Evolutionary conservation across 768 basidiomycete species (phyloP).

Genomic region (Suillus subaureus): DNA sequence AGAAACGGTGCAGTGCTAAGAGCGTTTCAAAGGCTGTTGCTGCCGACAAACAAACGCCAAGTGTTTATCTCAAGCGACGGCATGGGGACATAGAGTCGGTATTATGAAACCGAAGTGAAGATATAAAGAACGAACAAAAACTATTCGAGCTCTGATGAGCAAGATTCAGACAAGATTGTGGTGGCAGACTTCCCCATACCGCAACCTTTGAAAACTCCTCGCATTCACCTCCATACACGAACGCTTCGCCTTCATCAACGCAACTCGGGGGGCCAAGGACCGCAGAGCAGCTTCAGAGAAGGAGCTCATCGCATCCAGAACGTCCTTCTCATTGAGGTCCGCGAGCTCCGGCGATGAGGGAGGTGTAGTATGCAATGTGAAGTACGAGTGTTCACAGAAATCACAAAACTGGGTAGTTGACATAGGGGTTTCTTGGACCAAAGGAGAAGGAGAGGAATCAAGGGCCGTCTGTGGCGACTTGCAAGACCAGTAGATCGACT

Average conservation of each 20-base stretch:
- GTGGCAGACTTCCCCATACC: neutral
- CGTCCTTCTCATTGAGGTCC: constrained; percentile 11
- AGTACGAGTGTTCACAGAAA: constrained; percentile 33
- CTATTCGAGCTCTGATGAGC: neutral
- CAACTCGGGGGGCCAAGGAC: neutral
- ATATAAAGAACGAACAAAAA: neutral
- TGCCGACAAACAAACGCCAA: neutral
- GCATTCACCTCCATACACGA: neutral
- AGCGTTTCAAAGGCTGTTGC: neutral
- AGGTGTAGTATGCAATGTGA: constrained; percentile 34
- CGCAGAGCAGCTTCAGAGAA: constrained; percentile 1
- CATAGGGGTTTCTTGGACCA: constrained; percentile 11
- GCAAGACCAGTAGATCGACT: constrained; percentile 16
- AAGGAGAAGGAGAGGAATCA: constrained; percentile 1
- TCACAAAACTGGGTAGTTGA: constrained; percentile 22
- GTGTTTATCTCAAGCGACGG: neutral
- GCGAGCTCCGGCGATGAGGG: constrained; percentile 27
- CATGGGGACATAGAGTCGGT: neutral
- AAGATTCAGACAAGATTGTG: neutral
- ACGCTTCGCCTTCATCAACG: neutral
- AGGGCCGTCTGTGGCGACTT: constrained; percentile 10
- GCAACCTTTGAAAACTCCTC: constrained; percentile 1
- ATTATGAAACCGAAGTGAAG: neutral
- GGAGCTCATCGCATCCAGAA: neutral
- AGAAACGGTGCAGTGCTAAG: neutral